Conservation (phyloP, 169 alveolate species). For the Plasmodium gonderi region DNA sequence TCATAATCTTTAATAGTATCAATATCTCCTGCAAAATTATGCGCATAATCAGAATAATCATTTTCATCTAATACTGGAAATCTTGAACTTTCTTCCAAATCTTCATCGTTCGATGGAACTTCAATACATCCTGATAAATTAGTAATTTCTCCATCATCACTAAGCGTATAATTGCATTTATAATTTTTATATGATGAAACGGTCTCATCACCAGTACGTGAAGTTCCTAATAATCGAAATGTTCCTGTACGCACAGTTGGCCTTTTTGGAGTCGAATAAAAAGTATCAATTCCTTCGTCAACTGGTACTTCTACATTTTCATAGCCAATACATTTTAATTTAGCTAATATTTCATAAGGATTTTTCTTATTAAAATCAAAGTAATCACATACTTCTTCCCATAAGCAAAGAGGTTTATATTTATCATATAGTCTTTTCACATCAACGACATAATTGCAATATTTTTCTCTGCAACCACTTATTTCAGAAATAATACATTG, state of each 20-base stretch:
- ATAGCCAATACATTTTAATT: not conserved
- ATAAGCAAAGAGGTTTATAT: not conserved
- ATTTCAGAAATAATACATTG: not conserved
- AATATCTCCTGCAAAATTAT: not conserved
- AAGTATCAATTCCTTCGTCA: not conserved
- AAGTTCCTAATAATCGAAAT: not conserved
- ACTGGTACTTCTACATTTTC: not conserved
- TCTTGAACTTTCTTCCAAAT: not conserved
- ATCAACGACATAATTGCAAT: not conserved
- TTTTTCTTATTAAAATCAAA: not conserved
- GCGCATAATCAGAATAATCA: not conserved
- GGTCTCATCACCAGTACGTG: not conserved
- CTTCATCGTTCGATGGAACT: not conserved
- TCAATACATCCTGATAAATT: not conserved
- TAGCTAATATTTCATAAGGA: not conserved
- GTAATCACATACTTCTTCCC: not conserved
- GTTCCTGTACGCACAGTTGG: not conserved
- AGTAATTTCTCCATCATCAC: not conserved
- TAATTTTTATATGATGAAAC: not conserved
- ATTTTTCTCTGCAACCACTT: not conserved
- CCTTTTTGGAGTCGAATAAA: not conserved
- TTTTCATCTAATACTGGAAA: not conserved
- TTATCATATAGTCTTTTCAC: not conserved
- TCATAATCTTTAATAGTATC: not conserved
- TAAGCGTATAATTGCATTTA: not conserved